Evolutionary conservation across 352 stramenopile genomes (phyloP), one percentile per base, ranked within the genome.

Genomic region (Pythium rhizo-oryzae): DNA sequence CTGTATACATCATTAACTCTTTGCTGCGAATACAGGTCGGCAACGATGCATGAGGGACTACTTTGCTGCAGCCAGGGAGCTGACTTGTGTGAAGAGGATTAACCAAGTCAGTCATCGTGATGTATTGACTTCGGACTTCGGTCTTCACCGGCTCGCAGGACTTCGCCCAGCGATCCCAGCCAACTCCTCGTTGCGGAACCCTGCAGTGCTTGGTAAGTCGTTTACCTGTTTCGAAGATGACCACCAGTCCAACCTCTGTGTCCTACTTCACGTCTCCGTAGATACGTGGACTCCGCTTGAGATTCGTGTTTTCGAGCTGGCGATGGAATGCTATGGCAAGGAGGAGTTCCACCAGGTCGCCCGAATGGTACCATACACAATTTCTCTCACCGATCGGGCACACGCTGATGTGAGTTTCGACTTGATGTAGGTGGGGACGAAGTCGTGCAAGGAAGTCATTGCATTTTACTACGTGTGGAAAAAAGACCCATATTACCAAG

Each of bases 401-500:
- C 18, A 15, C 41, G 4, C 41, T 47, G 5, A 47, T 19, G 18
- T 4, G 18, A n/a, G 2, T 47, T n/a, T 47, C 18, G 41, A 21
- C 18, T 1, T 52, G 12, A 65, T 24, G 15, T 55, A 96, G 87
- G 80, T 94, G 52, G 70, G 64, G 9, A 85, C 68, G 46, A 96
- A 96, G 59, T 79, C 82, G 16, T 92, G 79, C 55, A 62, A 71
- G 60, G 81, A 96, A 30, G 84, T 92, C 23, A 80, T 96, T 54
- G 82, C 86, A 39, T 87, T 96, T 59, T 96, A 94, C 70, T 96
- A 96, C 69, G 57, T 94, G 46, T 96, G 88, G 88, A 96, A 96
- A 72, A 92, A 91, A 41, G 84, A 93, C 71, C 79, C 80, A n/a
- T 84, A 94, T 52, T 93, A 92, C 64, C 78, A 91, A 79, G 76